Evolutionary conservation across 2,329 filamentous ascomycete species (phyloP), one percentile per base, ranked within the genome.

Genomic region (Arthrobotrys pseudoclavata): DNA sequence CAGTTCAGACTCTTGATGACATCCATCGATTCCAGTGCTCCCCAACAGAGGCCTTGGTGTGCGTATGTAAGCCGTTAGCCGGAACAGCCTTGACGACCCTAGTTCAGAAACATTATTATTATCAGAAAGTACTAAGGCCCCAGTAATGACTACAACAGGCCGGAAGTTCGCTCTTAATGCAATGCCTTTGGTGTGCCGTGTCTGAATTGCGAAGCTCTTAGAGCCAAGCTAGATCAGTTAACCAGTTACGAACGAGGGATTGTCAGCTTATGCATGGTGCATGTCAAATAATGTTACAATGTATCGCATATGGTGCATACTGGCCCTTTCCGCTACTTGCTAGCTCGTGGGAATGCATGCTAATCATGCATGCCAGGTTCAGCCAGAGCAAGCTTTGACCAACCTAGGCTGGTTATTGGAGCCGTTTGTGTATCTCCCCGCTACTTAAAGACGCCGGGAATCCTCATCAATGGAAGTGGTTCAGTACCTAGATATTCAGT

Each of bases 231-330:
- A 5, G 12, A 22, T 34, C 10, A n/a, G n/a, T 50, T 40, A 34
- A 12, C 68, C 68, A 70, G 55, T 70, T 22, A 37, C 68, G 40
- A 45, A 55, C 37, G 26, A 63, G 68, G 53, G 31, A 70, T 63
- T 63, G 55, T 70, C 55, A 70, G 68, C 68, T 62, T 70, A 62
- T 70, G 68, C 68, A 70, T 24, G 18, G 1, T 48, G 40, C 24
- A 50, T 67, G 48, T 7, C 48, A n/a, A 29, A 48, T 20, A 53
- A 53, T 53, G 62, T 67, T 57, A 37, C 31, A 45, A 48, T 22
- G n/a, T 34, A 48, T 57, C 24, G 48, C 9, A 37, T 40, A 57
- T 42, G 55, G 31, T 60, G 34, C 31, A 60, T 69, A 47, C 15
- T 57, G 18, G 53, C 52, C 47, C 26, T n/a, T 31, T 34, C n/a